A percentile compares a stretch with the other conserved stretches of the same genome.
phyloP scores from a whole-genome alignment of 805 yeast species.

The Isabelozyma heimii region DNA sequence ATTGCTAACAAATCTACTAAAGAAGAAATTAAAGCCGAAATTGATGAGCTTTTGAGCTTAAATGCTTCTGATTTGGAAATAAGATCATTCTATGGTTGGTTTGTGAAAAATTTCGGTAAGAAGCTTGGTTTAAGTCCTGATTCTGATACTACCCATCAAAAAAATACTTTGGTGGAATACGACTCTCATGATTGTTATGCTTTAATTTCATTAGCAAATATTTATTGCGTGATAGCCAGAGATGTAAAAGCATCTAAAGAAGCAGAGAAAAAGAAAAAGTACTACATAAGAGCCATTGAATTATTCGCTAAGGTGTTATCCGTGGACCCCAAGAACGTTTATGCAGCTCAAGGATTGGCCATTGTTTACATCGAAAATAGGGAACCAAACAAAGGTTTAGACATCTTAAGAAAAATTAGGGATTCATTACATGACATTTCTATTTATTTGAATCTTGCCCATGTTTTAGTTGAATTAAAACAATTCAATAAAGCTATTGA shows the following conservation, averaged over 20 bases:
- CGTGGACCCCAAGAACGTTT: constrained; percentile 80
- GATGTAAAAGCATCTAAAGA: constrained; percentile 55
- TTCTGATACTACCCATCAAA: constrained; percentile 75
- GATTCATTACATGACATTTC: constrained; percentile 86
- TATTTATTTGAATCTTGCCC: constrained; percentile 82
- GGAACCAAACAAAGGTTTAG: constrained; percentile 72
- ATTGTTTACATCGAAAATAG: constrained; percentile 86
- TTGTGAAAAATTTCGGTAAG: constrained; percentile 58
- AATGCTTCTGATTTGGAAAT: constrained; percentile 70
- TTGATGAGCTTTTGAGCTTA: constrained; percentile 51
- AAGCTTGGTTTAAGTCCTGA: constrained; percentile 48
- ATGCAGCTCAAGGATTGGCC: constrained; percentile 97
- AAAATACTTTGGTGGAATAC: constrained; percentile 75
- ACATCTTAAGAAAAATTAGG: constrained; percentile 81
- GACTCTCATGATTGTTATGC: constrained; percentile 92
- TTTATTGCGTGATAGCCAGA: constrained; percentile 79
- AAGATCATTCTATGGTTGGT: constrained; percentile 93
- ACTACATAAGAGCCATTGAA: constrained; percentile 88
- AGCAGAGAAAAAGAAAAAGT: constrained; percentile 59
- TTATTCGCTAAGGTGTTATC: constrained; percentile 84
- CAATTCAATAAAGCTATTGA: constrained; percentile 87
- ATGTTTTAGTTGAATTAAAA: constrained; percentile 77
- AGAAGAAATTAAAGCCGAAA: constrained; percentile 49
- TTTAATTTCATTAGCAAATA: constrained; percentile 82
- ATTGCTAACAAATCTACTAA: constrained; percentile 35